Percentiles rank a stretch among this genome's conserved stretches.
These are phyloP conservation scores for Aspergillus carlsbadensis DNA, from an alignment of 495 filamentous ascomycete genomes.

Conservation along the genomic window DNA sequence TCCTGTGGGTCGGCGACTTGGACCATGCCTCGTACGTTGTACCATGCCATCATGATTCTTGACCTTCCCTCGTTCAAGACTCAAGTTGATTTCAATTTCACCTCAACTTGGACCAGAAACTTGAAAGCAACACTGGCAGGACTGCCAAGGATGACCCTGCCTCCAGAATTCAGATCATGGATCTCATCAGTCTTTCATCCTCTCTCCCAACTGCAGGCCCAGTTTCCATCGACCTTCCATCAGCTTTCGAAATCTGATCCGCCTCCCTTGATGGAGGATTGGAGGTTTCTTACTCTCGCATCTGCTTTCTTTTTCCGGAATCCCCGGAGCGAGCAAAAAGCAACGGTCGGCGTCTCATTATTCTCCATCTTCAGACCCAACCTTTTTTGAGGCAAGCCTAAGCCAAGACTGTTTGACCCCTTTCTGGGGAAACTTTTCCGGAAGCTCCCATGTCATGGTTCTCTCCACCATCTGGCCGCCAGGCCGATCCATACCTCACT, in stretches of 20 bases:
- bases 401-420: background rate
- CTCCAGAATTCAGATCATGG: background rate
- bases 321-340: background rate
- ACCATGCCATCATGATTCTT: too few relatives aligned
- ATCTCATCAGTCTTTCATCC: background rate
- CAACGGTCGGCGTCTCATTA: background rate
- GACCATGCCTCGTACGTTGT: too few relatives aligned
- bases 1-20: slow-evolving; percentile 4
- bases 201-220: background rate
- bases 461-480: background rate
- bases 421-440: slow-evolving; percentile 10
- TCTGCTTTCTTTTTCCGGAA: background rate
- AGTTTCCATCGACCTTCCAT: too few relatives aligned
- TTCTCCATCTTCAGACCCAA: background rate
- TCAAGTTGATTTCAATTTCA: too few relatives aligned
- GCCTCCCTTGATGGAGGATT: background rate
- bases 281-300: background rate
- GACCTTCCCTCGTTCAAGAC: too few relatives aligned
- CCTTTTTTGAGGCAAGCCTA: background rate
- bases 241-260: too few relatives aligned
- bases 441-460: background rate
- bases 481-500: background rate
- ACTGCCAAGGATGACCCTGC: background rate
- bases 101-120: too few relatives aligned
- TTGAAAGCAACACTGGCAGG: too few relatives aligned